Base-by-base conservation (phyloP, 139 green algal genomes). In the Pleodorina starrii region DNA sequence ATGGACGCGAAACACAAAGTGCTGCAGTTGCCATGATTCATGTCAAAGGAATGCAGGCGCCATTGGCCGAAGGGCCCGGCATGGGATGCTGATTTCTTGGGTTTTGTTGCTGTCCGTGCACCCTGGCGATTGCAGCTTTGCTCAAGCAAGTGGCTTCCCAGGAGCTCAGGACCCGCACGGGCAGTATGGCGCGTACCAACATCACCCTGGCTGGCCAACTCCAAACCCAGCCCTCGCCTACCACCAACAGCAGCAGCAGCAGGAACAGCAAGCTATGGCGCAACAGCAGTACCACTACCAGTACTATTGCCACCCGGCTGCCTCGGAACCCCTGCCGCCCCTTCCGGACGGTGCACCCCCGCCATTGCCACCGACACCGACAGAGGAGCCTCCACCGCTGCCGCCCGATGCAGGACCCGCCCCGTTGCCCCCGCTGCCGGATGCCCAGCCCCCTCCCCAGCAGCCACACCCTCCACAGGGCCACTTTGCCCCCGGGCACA, bases 231-330 rank as follows among this genome's bases (percentile, higher is more conserved):
- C 76, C 57, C 23, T 5, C n/a, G n/a, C n/a, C n/a, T n/a, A n/a
- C n/a, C 48, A 86, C 35, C 29, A 75, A 5, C 81, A 78, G 17
- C 38, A 35, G 0, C 29, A 42, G 7, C 63, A 80, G 44, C 42
- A 66, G 19, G 23, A 77, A 36, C 27, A 63, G 1, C 3, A 46
- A n/a, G 21, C 54, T 12, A 21, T 25, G 35, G 36, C 35, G 32
- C 54, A 73, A 38, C 78, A 85, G 29, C 54, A 73, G 38, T 44
- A 85, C 40, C 35, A 85, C 16, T 44, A 73, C 36, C 78, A 85
- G 6, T 66, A 68, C 43, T 38, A 48, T 17, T 35, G 25, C 32
- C 5, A 3, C 12, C 40, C 9, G 0, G 48, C 25, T 27, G 40
- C 42, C 57, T 10, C 25, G 2, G 59, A 48, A 32, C 42, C 23